Conservation (phyloP, 2,329 filamentous ascomycete species). For the Chrysosporium keratinophilum region DNA sequence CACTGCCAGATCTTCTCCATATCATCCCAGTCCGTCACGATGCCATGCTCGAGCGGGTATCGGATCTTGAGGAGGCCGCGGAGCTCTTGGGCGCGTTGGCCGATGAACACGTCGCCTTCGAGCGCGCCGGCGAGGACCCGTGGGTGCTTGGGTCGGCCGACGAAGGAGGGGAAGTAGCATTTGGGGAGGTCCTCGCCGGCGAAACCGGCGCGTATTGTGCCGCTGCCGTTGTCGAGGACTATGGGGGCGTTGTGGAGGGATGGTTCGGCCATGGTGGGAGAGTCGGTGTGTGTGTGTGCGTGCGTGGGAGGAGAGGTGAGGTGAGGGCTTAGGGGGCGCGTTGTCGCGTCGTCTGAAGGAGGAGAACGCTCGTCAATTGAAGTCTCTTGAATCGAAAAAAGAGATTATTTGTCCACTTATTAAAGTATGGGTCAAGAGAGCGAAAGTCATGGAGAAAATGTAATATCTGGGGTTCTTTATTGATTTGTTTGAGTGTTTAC, state of each 20-base stretch:
- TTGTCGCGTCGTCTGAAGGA: neutral
- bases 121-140: slow-evolving; percentile 91
- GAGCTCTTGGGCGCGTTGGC: slow-evolving; percentile 79
- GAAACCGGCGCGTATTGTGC: slow-evolving; percentile 93
- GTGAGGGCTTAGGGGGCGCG: neutral
- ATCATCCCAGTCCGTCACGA: slow-evolving; percentile 98
- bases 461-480: neutral
- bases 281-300: neutral
- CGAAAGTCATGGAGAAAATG: neutral
- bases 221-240: slow-evolving; percentile 97
- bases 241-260: slow-evolving; percentile 91
- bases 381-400: neutral
- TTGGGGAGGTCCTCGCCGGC: slow-evolving; percentile 92
- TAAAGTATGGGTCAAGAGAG: neutral
- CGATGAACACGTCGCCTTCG: slow-evolving; percentile 95
- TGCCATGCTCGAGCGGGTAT: slow-evolving; percentile 92
- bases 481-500: neutral
- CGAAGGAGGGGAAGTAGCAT: slow-evolving; percentile 95
- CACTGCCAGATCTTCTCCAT: slow-evolving; percentile 99
- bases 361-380: neutral
- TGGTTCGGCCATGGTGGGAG: slow-evolving; percentile 50
- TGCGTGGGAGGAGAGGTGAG: slow-evolving; percentile 1
- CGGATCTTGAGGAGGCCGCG: slow-evolving; percentile 88
- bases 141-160: slow-evolving; percentile 89
- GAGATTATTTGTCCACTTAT: neutral